These are phyloP conservation scores for Candida silvicultrix DNA, from an alignment of 805 yeast species.

Conservation along the genomic window DNA sequence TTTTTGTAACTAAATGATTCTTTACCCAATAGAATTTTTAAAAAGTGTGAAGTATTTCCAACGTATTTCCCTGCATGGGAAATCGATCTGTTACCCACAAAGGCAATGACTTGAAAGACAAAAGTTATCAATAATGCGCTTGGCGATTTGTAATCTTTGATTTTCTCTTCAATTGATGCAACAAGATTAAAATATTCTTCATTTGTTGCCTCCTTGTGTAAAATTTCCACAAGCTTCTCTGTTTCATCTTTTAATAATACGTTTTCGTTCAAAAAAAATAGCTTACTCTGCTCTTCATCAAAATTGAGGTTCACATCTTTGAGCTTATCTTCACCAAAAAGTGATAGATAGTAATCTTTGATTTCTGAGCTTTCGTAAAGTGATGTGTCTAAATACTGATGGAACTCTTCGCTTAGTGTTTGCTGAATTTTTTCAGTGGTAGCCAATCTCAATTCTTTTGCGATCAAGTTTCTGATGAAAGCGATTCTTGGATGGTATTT, in stretches of 20 bases:
- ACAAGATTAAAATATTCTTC: conserved; percentile 25
- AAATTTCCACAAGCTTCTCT: conserved; percentile 30
- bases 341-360: conserved; percentile 28
- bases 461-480: conserved; percentile 71
- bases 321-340: conserved; percentile 26
- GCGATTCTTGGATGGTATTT: conserved; percentile 65
- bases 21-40: conserved; percentile 27
- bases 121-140: conserved; percentile 49
- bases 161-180: conserved; percentile 23
- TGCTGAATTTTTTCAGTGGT: conserved; percentile 64
- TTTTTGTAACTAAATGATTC: neutral
- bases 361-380: conserved; percentile 30
- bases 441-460: conserved; percentile 80
- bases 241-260: conserved; percentile 31
- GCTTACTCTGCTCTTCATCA: conserved; percentile 24
- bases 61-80: conserved; percentile 65
- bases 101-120: conserved; percentile 65
- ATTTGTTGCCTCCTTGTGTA: conserved; percentile 26
- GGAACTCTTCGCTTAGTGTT: conserved; percentile 60
- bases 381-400: conserved; percentile 38
- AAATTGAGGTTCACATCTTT: conserved; percentile 9
- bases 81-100: conserved; percentile 83
- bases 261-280: conserved; percentile 31
- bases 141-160: conserved; percentile 26
- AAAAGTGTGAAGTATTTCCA: conserved; percentile 29